Conservation (phyloP, 768 basidiomycete genomes). For the Pleurotus salmoneostramineus region DNA sequence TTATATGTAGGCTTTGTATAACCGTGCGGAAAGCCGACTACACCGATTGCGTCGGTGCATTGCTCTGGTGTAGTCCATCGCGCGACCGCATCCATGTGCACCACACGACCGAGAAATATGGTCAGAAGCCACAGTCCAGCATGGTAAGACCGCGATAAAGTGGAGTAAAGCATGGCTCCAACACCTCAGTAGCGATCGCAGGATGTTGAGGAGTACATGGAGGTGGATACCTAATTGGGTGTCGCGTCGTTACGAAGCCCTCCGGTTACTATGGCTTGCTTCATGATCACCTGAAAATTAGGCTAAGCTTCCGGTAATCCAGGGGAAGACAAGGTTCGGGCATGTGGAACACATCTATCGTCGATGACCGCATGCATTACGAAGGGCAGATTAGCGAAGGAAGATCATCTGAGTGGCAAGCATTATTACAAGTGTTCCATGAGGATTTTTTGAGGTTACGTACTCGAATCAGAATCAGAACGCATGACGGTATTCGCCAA, state of each 20-base stretch:
- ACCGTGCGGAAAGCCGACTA: too few species aligned
- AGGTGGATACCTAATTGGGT: neutral
- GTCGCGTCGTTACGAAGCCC: neutral
- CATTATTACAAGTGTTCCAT: too few species aligned
- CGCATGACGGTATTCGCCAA: too few species aligned
- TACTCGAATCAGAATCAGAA: too few species aligned
- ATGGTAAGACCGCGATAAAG: neutral
- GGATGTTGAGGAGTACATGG: neutral
- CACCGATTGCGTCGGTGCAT: too few species aligned
- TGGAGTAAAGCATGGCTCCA: slow-evolving; percentile 1
- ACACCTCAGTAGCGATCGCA: neutral
- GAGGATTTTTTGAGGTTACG: too few species aligned
- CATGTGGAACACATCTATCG: neutral
- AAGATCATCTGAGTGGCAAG: neutral
- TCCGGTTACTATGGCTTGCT: neutral
- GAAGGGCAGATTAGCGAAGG: neutral
- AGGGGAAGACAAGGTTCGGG: neutral
- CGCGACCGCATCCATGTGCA: neutral
- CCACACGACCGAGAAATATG: neutral
- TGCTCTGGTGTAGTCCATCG: neutral
- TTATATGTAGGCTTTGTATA: too few species aligned
- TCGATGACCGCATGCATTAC: neutral
- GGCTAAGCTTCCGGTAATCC: neutral
- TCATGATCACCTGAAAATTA: too few species aligned
- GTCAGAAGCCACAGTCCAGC: neutral